phyloP scores from a whole-genome alignment of 1,284 basidiomycete species.

The Neonothopanus nambi region DNA sequence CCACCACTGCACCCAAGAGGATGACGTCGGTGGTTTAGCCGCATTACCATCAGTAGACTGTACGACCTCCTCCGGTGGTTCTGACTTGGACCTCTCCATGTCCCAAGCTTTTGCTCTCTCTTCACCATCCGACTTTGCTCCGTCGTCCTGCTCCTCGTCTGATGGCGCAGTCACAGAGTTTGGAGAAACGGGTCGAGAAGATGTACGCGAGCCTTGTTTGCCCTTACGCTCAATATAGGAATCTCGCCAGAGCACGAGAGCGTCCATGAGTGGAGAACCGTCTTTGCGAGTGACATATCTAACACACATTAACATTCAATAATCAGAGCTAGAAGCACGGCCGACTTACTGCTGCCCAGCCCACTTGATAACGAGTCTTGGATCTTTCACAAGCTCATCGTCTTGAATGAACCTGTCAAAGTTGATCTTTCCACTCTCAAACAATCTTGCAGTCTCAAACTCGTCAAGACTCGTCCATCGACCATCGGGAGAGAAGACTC shows the following conservation, averaged over 20 bases:
- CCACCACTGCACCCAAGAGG: conserved; percentile 80
- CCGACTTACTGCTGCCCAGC: conserved; percentile 54
- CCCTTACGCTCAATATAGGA: conserved; percentile 27
- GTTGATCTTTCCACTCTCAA: conserved; percentile 55
- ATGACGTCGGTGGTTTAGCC: conserved; percentile 50
- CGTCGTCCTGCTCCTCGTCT: conserved; percentile 33
- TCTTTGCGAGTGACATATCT: conserved; percentile 68
- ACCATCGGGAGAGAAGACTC: conserved; percentile 16
- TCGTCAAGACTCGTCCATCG: conserved; percentile 39
- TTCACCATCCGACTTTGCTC: conserved; percentile 20
- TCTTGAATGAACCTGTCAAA: conserved; percentile 58
- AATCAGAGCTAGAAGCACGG: background rate
- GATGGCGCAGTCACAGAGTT: conserved; percentile 18
- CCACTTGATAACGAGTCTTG: conserved; percentile 67
- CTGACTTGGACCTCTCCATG: conserved; percentile 36
- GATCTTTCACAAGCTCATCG: conserved; percentile 51
- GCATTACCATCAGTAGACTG: conserved; percentile 23
- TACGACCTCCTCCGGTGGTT: conserved; percentile 33
- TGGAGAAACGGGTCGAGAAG: conserved; percentile 30
- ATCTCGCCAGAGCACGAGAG: conserved; percentile 62
- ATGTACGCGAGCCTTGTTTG: conserved; percentile 2
- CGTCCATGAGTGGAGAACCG: conserved; percentile 64
- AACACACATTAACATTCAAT: conserved; percentile 1
- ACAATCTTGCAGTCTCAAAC: conserved; percentile 50
- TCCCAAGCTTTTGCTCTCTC: conserved; percentile 9